These are phyloP conservation scores for Beauveria medogensis DNA, from an alignment of 2,329 filamentous ascomycete genomes.

Conservation along the genomic window DNA sequence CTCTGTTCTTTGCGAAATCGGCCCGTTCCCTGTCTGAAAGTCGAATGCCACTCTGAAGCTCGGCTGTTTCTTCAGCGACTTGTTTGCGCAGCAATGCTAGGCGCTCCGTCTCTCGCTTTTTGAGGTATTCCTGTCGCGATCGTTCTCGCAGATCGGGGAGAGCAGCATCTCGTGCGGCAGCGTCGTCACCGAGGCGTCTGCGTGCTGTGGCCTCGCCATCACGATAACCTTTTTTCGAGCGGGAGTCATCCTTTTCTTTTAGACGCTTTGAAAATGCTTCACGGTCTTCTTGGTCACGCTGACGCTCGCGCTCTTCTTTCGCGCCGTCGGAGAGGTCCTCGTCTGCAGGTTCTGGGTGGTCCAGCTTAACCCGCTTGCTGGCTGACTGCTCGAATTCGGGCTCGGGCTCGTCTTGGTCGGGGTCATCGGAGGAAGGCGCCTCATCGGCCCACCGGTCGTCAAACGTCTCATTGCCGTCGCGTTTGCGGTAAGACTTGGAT, in stretches of 20 bases:
- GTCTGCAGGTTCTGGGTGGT: slow-evolving; percentile 41
- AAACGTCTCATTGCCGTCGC: slow-evolving; percentile 43
- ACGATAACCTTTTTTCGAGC: slow-evolving; percentile 59
- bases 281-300: slow-evolving; percentile 64
- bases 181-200: slow-evolving; percentile 42
- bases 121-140: slow-evolving; percentile 85
- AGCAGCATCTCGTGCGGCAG: slow-evolving; percentile 59
- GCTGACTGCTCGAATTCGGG: slow-evolving; percentile 61
- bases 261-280: slow-evolving; percentile 74
- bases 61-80: slow-evolving; percentile 79
- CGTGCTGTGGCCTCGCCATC: slow-evolving; percentile 50
- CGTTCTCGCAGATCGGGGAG: slow-evolving; percentile 73
- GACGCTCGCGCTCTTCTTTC: slow-evolving; percentile 47
- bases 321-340: slow-evolving; percentile 52
- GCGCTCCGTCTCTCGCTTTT: slow-evolving; percentile 82
- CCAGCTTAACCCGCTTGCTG: slow-evolving; percentile 60
- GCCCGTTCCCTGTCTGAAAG: slow-evolving; percentile 73
- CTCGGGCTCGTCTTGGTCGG: slow-evolving; percentile 37
- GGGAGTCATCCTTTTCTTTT: slow-evolving; percentile 61
- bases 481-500: slow-evolving; percentile 35
- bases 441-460: slow-evolving; percentile 81
- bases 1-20: slow-evolving; percentile 82
- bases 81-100: slow-evolving; percentile 82
- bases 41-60: slow-evolving; percentile 66
- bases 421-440: slow-evolving; percentile 41